Evolutionary conservation across 257 asterid genomes (phyloP).

Genomic region (Fraxinus excelsior): DNA sequence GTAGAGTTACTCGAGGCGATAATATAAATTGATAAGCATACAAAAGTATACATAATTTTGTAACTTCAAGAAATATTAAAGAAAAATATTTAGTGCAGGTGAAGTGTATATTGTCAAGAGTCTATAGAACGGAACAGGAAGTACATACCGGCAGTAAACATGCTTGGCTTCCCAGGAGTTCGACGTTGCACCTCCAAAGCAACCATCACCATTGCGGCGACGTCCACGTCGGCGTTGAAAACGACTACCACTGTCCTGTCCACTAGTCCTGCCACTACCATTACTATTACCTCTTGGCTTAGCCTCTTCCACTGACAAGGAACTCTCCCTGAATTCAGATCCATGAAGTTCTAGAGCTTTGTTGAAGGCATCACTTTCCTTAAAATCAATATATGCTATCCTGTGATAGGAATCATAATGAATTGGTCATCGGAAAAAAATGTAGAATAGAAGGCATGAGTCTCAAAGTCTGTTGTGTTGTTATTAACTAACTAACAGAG

Average conservation of each 20-base stretch:
- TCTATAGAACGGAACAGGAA: too few relatives aligned
- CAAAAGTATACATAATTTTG: too few relatives aligned
- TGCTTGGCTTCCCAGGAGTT: conserved; percentile 19
- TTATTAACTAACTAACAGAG: background rate
- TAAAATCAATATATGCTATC: conserved; percentile 66
- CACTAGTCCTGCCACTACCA: conserved; percentile 32
- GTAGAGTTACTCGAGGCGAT: too few relatives aligned
- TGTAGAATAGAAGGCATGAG: background rate
- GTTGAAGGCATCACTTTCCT: conserved; percentile 40
- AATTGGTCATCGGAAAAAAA: background rate
- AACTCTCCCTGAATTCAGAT: conserved; percentile 42
- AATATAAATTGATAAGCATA: too few relatives aligned
- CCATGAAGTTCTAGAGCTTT: conserved; percentile 61
- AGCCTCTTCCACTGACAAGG: conserved; percentile 61
- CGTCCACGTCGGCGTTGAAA: conserved; percentile 13
- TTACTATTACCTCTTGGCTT: conserved; percentile 49
- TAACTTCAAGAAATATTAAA: too few relatives aligned
- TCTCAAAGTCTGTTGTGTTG: background rate
- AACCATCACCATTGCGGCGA: conserved; percentile 10
- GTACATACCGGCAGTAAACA: conserved; percentile 24
- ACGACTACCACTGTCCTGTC: conserved; percentile 18
- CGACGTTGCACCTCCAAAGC: conserved; percentile 22
- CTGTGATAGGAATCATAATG: conserved; percentile 35
- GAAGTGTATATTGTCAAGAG: too few relatives aligned
- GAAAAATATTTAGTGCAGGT: too few relatives aligned